phyloP scores from a whole-genome alignment of 495 filamentous ascomycete genomes.

The Letharia columbiana region DNA sequence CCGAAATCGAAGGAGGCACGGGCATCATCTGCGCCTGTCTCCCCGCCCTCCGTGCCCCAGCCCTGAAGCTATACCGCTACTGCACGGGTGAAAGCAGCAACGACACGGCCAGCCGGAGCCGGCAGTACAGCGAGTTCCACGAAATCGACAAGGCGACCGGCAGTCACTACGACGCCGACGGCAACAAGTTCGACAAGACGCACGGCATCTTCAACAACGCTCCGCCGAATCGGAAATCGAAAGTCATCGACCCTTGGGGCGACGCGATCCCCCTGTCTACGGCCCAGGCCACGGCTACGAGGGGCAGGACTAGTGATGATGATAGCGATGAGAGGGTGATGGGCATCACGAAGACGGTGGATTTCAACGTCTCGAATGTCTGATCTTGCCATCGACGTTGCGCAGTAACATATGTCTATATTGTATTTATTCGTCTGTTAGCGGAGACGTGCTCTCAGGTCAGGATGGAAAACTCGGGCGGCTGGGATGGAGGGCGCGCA shows the following conservation, averaged over 20 bases:
- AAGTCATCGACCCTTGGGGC: not conserved
- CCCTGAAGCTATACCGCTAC: not conserved
- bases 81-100: not conserved
- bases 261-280: constrained; percentile 5
- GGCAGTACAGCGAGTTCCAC: constrained; percentile 2
- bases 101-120: not conserved
- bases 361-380: not conserved
- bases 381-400: not conserved
- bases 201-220: not conserved
- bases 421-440: too few species aligned
- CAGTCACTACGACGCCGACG: not conserved
- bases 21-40: constrained; percentile 10
- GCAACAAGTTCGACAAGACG: not conserved
- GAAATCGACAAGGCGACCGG: not conserved
- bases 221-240: not conserved
- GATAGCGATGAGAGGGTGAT: constrained; percentile 2
- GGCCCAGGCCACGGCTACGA: not conserved
- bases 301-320: not conserved
- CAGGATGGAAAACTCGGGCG: too few species aligned
- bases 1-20: constrained; percentile 8
- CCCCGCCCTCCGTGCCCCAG: constrained; percentile 2
- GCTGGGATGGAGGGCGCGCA: too few species aligned
- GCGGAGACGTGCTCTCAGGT: too few species aligned
- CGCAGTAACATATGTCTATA: too few species aligned
- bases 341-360: constrained; percentile 6